phyloP scores from a whole-genome alignment of 164 flowering plant genomes.

The Annona cherimola region DNA sequence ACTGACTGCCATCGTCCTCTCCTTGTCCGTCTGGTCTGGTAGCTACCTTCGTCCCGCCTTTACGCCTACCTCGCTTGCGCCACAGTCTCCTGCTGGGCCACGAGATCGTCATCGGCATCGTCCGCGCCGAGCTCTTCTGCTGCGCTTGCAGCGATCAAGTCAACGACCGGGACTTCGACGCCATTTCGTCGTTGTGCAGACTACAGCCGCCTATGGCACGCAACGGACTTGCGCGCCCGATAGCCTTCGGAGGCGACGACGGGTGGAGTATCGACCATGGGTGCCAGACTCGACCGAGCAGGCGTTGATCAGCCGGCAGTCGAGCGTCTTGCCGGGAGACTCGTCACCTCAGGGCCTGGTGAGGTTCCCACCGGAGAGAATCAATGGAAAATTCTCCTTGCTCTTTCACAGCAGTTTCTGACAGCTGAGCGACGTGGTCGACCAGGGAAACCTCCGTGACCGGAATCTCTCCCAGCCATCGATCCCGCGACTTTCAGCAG shows the following conservation, averaged over 20 bases:
- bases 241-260: too few species aligned
- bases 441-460: too few species aligned
- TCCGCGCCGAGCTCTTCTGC: constrained; percentile 86
- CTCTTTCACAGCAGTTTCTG: too few species aligned
- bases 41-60: constrained; percentile 33
- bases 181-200: constrained; percentile 46
- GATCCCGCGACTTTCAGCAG: too few species aligned
- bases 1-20: background rate
- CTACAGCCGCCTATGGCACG: constrained; percentile 7
- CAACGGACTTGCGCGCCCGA: constrained; percentile 17
- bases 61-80: constrained; percentile 74
- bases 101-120: constrained; percentile 71
- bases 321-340: constrained; percentile 29
- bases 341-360: constrained; percentile 58
- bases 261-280: too few species aligned
- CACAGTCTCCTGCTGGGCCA: constrained; percentile 53
- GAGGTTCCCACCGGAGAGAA: too few species aligned
- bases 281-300: constrained; percentile 49
- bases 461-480: too few species aligned
- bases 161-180: constrained; percentile 75
- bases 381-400: too few species aligned
- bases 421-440: too few species aligned
- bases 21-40: too few species aligned
- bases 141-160: constrained; percentile 70
- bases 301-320: constrained; percentile 27